Percentiles rank a stretch among this genome's conserved stretches.
phyloP scores from a whole-genome alignment of 148 eudicot species.

The Arctostaphylos glauca region DNA sequence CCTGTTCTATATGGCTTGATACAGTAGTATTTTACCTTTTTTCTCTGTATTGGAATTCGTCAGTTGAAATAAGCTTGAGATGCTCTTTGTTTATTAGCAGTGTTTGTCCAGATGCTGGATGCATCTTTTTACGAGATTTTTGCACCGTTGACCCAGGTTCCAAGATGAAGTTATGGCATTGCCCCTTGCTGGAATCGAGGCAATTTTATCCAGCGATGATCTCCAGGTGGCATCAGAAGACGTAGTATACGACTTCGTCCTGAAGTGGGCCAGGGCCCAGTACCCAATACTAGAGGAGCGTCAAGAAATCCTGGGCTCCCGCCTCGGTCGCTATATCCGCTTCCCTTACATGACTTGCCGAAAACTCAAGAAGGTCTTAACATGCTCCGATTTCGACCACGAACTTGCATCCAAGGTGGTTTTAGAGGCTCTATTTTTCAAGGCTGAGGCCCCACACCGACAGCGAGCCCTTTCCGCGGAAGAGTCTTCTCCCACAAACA shows the following conservation, averaged over 20 bases:
- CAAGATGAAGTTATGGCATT: slow-evolving; percentile 77
- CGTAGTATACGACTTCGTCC: slow-evolving; percentile 73
- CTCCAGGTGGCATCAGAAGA: slow-evolving; percentile 96
- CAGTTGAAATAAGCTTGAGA: neutral
- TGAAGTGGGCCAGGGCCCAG: slow-evolving; percentile 73
- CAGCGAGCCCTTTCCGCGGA: slow-evolving; percentile 62
- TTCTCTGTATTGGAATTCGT: neutral
- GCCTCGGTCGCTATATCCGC: slow-evolving; percentile 73
- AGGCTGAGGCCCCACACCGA: slow-evolving; percentile 85
- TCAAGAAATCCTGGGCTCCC: slow-evolving; percentile 66
- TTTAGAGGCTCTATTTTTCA: slow-evolving; percentile 85
- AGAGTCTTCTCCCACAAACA: slow-evolving; percentile 50
- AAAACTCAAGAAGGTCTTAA: slow-evolving; percentile 72
- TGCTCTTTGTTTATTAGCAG: neutral
- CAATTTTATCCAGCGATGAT: slow-evolving; percentile 73
- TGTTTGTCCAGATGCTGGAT: neutral
- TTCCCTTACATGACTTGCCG: slow-evolving; percentile 86
- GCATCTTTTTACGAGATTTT: neutral
- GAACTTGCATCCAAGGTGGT: slow-evolving; percentile 76
- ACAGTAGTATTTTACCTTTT: neutral
- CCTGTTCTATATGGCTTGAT: neutral
- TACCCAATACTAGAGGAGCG: slow-evolving; percentile 78
- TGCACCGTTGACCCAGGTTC: slow-evolving; percentile 38
- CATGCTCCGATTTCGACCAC: slow-evolving; percentile 79
- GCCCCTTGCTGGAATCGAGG: slow-evolving; percentile 88